phyloP scores from a whole-genome alignment of 495 filamentous ascomycete species.

The Rhizodiscina lignyota region DNA sequence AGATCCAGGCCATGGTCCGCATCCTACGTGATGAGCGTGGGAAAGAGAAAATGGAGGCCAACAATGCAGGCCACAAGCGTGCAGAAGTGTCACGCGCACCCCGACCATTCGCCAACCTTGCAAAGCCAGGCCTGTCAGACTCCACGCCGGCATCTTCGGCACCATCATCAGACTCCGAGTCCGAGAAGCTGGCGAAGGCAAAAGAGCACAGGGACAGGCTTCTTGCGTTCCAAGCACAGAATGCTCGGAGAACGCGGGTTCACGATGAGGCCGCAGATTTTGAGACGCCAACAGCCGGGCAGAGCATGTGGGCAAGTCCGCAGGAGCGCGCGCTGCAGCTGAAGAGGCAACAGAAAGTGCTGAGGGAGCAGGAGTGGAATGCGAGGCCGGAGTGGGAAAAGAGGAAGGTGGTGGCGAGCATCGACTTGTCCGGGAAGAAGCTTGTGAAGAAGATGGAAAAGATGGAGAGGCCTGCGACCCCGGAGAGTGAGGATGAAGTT shows the following conservation, averaged over 20 bases:
- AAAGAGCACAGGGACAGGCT: constrained; percentile 70
- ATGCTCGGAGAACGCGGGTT: constrained; percentile 72
- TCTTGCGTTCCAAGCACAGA: constrained; percentile 71
- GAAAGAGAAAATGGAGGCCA: constrained; percentile 63
- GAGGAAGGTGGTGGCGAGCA: constrained; percentile 67
- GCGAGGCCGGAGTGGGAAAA: constrained; percentile 88
- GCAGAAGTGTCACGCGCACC: constrained; percentile 37
- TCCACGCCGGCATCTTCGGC: constrained; percentile 22
- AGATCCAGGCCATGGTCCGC: constrained; percentile 74
- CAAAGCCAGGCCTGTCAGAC: constrained; percentile 7
- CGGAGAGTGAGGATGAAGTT: constrained; percentile 30
- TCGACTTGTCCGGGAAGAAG: constrained; percentile 65
- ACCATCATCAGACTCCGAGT: constrained; percentile 23
- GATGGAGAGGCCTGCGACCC: constrained; percentile 26
- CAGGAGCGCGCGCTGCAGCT: constrained; percentile 74
- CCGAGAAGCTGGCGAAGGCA: constrained; percentile 29
- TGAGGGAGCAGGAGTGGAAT: constrained; percentile 81
- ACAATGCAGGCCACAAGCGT: constrained; percentile 46
- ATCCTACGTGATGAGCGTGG: constrained; percentile 75
- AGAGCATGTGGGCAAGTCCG: constrained; percentile 76
- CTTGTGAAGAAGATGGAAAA: constrained; percentile 57
- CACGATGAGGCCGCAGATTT: constrained; percentile 91
- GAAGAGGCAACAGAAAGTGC: constrained; percentile 76
- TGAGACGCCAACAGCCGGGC: constrained; percentile 49
- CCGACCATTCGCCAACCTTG: constrained; percentile 14